phyloP scores from a whole-genome alignment of 2,329 filamentous ascomycete genomes.

The Aureobasidium sp. region DNA sequence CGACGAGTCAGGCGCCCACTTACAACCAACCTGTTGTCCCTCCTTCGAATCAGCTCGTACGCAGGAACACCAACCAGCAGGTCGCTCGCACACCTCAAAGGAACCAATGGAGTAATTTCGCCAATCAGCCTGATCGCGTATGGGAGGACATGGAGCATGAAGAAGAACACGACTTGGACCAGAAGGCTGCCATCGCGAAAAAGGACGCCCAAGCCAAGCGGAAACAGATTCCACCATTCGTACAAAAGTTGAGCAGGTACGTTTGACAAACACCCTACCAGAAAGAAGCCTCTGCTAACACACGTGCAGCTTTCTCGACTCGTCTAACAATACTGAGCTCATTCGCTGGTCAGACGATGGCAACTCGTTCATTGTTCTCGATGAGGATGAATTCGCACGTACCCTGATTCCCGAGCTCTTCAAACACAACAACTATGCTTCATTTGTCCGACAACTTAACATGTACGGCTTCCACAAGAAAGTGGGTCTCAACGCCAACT shows the following conservation, averaged over 20 bases:
- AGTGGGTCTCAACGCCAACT: slow-evolving; percentile 79
- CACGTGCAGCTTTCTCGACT: slow-evolving; percentile 71
- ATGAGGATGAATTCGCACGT: slow-evolving; percentile 82
- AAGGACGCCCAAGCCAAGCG: slow-evolving; percentile 80
- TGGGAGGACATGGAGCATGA: slow-evolving; percentile 48
- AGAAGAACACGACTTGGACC: slow-evolving; percentile 69
- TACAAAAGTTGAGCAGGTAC: slow-evolving; percentile 95
- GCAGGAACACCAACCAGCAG: slow-evolving; percentile 38
- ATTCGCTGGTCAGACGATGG: slow-evolving; percentile 97
- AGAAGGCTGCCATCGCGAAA: slow-evolving; percentile 72
- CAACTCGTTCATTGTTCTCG: slow-evolving; percentile 90
- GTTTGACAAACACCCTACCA: slow-evolving; percentile 21
- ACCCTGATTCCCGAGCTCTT: slow-evolving; percentile 66
- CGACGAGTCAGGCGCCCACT: slow-evolving; percentile 18
- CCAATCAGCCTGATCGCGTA: slow-evolving; percentile 26
- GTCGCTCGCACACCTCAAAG: slow-evolving; percentile 28
- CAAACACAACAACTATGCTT: slow-evolving; percentile 73
- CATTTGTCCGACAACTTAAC: slow-evolving; percentile 62
- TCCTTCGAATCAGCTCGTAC: slow-evolving; percentile 36
- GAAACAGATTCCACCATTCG: slow-evolving; percentile 95
- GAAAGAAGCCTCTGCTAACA: slow-evolving; percentile 8
- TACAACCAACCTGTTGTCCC: slow-evolving; percentile 16
- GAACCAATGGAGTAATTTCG: slow-evolving; percentile 33
- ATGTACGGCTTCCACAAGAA: slow-evolving; percentile 50
- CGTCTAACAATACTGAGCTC: slow-evolving; percentile 83